Base-by-base conservation (phyloP, 768 basidiomycete species). In the Gyrodon lividus region DNA sequence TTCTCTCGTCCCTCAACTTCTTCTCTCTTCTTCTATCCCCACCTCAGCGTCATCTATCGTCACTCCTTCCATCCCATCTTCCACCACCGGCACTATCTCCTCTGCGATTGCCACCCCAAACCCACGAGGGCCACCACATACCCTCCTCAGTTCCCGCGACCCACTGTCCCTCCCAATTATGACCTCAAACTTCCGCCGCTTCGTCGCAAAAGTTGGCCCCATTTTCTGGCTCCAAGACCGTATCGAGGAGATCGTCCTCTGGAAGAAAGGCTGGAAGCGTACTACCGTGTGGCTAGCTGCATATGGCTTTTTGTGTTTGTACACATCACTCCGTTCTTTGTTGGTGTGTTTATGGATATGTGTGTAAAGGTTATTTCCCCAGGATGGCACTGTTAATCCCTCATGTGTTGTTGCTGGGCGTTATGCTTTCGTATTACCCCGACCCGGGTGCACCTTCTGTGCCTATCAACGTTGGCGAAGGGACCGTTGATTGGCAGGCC, bases 181-280 rank as follows among this genome's bases (percentile, higher is more conserved):
- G 56, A 84, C 88, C 2, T 24, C 48, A 24, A 62, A 59, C 35
- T 94, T 94, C 62, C 79, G 85, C 55, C 74, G 90, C 20, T 95
- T 96, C 52, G 79, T 94, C 4, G 77, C 82, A 6, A 84, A 78
- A 58, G 75, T 83, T 4, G 89, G 90, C 0, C 86, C 89, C 0
- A 70, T 93, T 6, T 96, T 95, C 61, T 96, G 92, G 93, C 56
- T 95, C 17, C 90, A 91, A 69, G 93, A 97, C 63, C 72, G 93
- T 1, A 62, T 90, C 13, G 93, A 96, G 66, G 93, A 95, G 70
- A 76, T 93, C 3, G 49, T 95, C 4, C 74, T 89, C 56, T 95
- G 93, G 93, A 85, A 80, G 65, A 77, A 79, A 40, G 85, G 86
- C 0, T 86, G 84, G 86, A 79, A 77, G 60, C 73, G 80, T 37